Conservation (phyloP, 1,284 basidiomycete species). For the Sanghuangporus weigelae region DNA sequence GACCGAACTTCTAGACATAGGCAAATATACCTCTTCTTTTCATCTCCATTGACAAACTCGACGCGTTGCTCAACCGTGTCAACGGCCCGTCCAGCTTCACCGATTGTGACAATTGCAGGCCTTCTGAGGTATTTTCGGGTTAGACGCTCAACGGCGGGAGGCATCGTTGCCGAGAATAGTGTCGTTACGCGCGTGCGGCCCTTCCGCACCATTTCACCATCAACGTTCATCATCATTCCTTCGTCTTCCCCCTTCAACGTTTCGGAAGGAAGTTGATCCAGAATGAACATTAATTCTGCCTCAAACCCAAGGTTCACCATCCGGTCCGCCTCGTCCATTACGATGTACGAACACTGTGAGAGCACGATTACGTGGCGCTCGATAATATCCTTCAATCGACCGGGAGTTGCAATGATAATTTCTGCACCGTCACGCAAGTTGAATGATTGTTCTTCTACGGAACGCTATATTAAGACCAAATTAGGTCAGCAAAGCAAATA, state of each 20-base stretch:
- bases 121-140: conserved; percentile 90
- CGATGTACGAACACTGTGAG: conserved; percentile 94
- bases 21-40: conserved; percentile 81
- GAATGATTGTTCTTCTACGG: conserved; percentile 96
- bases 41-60: conserved; percentile 89
- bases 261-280: conserved; percentile 86
- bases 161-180: conserved; percentile 98
- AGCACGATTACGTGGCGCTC: conserved; percentile 94
- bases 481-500: conserved; percentile 11
- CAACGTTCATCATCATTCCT: conserved; percentile 60
- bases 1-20: conserved; percentile 1
- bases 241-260: conserved; percentile 81
- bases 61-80: conserved; percentile 97
- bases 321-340: conserved; percentile 99
- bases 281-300: conserved; percentile 88
- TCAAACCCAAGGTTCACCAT: conserved; percentile 99
- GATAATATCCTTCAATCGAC: conserved; percentile 95
- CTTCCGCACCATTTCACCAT: conserved; percentile 61
- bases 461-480: conserved; percentile 42
- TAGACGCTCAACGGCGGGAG: conserved; percentile 89
- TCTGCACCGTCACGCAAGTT: conserved; percentile 94
- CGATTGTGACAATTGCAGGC: conserved; percentile 95
- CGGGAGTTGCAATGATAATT: conserved; percentile 97
- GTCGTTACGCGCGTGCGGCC: conserved; percentile 85
- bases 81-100: conserved; percentile 95